Conservation (phyloP, 257 asterid species). For the Jacaranda mimosifolia region DNA sequence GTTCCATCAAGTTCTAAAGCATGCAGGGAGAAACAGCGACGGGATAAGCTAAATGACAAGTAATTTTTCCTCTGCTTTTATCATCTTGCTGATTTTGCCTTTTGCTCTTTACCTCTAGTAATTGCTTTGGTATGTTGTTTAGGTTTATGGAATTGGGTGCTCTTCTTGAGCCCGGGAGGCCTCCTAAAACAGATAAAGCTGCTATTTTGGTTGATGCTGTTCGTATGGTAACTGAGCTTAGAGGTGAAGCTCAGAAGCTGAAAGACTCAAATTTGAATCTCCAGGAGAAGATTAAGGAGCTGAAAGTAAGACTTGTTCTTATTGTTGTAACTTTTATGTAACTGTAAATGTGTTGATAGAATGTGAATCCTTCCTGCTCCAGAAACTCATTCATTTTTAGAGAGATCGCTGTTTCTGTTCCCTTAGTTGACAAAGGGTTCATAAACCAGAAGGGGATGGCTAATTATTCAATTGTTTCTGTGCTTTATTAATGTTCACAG, state of each 20-base stretch:
- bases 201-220: constrained; percentile 88
- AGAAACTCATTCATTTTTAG: not conserved
- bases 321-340: not conserved
- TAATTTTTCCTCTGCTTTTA: constrained; percentile 41
- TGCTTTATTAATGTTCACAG: constrained; percentile 45
- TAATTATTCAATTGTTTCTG: not conserved
- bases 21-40: constrained; percentile 87
- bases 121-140: constrained; percentile 31
- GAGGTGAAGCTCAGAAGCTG: constrained; percentile 84
- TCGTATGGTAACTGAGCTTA: constrained; percentile 83
- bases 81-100: constrained; percentile 13
- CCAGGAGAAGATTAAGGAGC: constrained; percentile 90
- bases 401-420: not conserved
- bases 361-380: not conserved
- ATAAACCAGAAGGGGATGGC: constrained; percentile 4
- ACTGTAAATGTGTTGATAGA: not conserved
- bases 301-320: constrained; percentile 62
- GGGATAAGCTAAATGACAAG: constrained; percentile 95
- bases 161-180: constrained; percentile 93
- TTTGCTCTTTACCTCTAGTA: constrained; percentile 32
- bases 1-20: constrained; percentile 86
- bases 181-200: constrained; percentile 91
- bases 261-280: constrained; percentile 79
- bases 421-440: too few species aligned
- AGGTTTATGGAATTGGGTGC: constrained; percentile 87